These are phyloP conservation scores for Beauveria scarabaeidicola DNA, from an alignment of 2,329 filamentous ascomycete species.

Conservation along the genomic window DNA sequence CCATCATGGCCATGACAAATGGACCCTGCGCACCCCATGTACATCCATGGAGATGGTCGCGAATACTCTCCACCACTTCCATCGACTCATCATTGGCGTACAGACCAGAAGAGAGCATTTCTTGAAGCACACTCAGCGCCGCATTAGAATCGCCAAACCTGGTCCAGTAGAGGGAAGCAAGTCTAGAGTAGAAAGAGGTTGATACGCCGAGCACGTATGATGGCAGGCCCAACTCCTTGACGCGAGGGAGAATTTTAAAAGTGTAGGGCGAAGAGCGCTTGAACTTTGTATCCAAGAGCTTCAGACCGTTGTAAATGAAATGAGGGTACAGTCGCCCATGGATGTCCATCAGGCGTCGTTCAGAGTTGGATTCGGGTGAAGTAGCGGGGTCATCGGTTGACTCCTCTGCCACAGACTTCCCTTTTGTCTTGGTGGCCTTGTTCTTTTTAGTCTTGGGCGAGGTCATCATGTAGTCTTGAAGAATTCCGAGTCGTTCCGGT, in stretches of 20 bases:
- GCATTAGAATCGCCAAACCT: conserved; percentile 49
- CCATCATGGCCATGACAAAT: conserved; percentile 31
- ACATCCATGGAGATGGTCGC: conserved; percentile 26
- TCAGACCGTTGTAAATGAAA: conserved; percentile 49
- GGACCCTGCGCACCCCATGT: conserved; percentile 28
- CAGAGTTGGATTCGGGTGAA: conserved; percentile 7
- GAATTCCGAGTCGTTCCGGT: conserved; percentile 47
- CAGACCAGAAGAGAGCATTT: conserved; percentile 58
- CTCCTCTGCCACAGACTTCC: neutral
- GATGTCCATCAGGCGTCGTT: conserved; percentile 40
- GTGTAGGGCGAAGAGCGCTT: conserved; percentile 47
- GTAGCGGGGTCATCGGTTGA: neutral
- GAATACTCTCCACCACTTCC: conserved; percentile 22
- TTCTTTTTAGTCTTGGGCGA: neutral
- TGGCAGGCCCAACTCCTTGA: conserved; percentile 59
- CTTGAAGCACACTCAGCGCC: conserved; percentile 49
- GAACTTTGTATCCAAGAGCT: conserved; percentile 50
- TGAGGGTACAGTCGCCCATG: conserved; percentile 58
- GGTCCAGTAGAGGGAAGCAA: conserved; percentile 54
- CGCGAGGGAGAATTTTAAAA: conserved; percentile 53
- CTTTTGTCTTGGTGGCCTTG: neutral
- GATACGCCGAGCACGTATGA: conserved; percentile 66
- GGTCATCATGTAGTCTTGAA: conserved; percentile 17
- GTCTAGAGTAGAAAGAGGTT: conserved; percentile 60
- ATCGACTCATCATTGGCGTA: conserved; percentile 38